phyloP scores from a whole-genome alignment of 208 protist species.

The Crithidia mellificae region DNA sequence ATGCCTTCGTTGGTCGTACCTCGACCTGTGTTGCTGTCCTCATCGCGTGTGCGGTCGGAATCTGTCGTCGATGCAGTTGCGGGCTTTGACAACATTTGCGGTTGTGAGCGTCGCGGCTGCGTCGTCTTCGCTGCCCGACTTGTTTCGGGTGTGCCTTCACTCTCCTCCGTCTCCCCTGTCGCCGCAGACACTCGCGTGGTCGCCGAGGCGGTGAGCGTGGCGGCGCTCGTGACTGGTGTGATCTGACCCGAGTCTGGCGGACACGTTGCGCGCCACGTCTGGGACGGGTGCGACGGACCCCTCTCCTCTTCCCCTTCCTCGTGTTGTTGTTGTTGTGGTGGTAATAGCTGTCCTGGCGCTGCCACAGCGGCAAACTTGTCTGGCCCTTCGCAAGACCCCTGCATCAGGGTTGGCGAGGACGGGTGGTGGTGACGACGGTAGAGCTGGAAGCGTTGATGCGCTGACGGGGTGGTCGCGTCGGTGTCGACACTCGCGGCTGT shows the following conservation, averaged over 20 bases:
- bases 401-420: background rate
- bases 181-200: background rate
- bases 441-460: background rate
- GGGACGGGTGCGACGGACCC: background rate
- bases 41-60: background rate
- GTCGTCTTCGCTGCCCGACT: too few relatives aligned
- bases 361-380: too few relatives aligned
- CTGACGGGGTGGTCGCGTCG: background rate
- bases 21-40: too few relatives aligned
- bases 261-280: slow-evolving; percentile 6
- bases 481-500: slow-evolving; percentile 1
- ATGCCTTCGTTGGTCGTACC: too few relatives aligned
- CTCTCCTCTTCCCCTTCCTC: too few relatives aligned
- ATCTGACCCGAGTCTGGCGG: slow-evolving; percentile 18
- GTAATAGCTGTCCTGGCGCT: too few relatives aligned
- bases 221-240: slow-evolving; percentile 14
- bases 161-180: too few relatives aligned
- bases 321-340: too few relatives aligned
- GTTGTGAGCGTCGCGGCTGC: background rate
- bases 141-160: too few relatives aligned
- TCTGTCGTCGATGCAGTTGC: background rate
- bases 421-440: background rate
- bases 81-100: background rate
- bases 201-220: background rate
- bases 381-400: too few relatives aligned